phyloP scores from a whole-genome alignment of 1,284 basidiomycete genomes.

The Ceratobasidium sp. region DNA sequence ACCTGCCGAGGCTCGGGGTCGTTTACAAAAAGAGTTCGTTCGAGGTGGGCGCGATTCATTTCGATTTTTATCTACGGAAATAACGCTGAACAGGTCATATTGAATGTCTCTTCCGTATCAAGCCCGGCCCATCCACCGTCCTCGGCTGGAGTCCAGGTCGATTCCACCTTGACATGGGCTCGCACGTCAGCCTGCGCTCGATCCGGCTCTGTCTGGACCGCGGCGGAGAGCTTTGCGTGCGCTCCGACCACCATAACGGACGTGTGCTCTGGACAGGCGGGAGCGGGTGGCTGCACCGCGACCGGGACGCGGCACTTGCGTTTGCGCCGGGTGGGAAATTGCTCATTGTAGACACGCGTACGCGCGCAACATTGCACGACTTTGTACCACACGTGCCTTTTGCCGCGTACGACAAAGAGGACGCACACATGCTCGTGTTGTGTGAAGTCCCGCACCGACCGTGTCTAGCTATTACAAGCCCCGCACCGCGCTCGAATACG shows the following conservation, averaged over 20 bases:
- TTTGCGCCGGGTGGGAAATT: conserved; percentile 41
- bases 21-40: conserved; percentile 20
- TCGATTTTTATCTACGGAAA: neutral
- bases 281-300: conserved; percentile 21
- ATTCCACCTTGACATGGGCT: conserved; percentile 20
- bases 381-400: conserved; percentile 41
- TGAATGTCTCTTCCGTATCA: conserved; percentile 38
- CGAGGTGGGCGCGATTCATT: conserved; percentile 11
- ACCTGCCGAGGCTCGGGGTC: conserved; percentile 10
- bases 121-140: conserved; percentile 39
- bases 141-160: conserved; percentile 26
- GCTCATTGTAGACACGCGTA: conserved; percentile 34
- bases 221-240: conserved; percentile 26
- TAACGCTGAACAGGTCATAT: conserved; percentile 31
- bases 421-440: conserved; percentile 20
- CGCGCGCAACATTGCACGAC: conserved; percentile 31
- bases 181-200: conserved; percentile 21
- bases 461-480: conserved; percentile 15
- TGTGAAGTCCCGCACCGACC: conserved; percentile 15
- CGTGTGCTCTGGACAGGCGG: conserved; percentile 39
- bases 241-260: conserved; percentile 10
- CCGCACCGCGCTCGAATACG: conserved; percentile 23
- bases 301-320: conserved; percentile 36
- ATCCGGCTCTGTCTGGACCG: conserved; percentile 28
- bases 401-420: neutral